Base-by-base conservation (phyloP, 2,329 filamentous ascomycete species). In the Colletotrichum eleusines region DNA sequence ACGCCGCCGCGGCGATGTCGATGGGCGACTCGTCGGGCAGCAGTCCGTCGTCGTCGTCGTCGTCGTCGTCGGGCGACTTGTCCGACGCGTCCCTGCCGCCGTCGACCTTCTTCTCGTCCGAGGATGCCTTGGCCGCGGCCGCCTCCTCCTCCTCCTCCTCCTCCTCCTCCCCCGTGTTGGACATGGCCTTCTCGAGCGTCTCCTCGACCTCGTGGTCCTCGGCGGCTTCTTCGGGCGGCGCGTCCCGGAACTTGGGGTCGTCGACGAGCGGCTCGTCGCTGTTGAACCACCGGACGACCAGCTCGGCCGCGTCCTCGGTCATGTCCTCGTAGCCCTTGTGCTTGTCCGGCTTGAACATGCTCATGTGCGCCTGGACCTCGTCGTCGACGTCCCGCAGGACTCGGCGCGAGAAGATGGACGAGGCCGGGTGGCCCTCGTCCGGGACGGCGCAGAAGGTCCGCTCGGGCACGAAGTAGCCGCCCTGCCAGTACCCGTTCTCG, bases 391-490 rank as follows among this genome's bases (percentile, higher is more conserved):
- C 88, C 54, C 89, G 86, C 76, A 96, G 92, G 40, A 91, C 86
- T 48, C 80, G 79, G 20, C 88, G 85, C 44, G 86, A 85, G 67
- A 87, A 88, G 18, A 87, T 74, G 0, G 75, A 65, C 55, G 78
- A 77, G 0, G 81, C 82, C 11, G 76, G 72, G 61, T 86, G 81
- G 5, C 85, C 84, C 28, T 84, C 84, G 20, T 84, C 81, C 0
- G 90, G 91, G 31, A 95, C 81, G 5, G 92, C 91, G 77, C 93
- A 95, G 76, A 97, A 97, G 0, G 94, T 97, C 50, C 94, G 84
- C 74, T 94, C 89, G 0, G 87, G 87, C 0, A 89, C 86, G 77
- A 84, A 90, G 80, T 83, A 89, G 0, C 87, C 87, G 2, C 87
- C 87, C 35, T 83, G 86, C 87, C 87, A 89, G 76, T 87, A 85